A percentile compares a stretch with the other conserved stretches of the same genome.
Evolutionary conservation across 768 basidiomycete species (phyloP).

Genomic region (Phanerochaete sordida): DNA sequence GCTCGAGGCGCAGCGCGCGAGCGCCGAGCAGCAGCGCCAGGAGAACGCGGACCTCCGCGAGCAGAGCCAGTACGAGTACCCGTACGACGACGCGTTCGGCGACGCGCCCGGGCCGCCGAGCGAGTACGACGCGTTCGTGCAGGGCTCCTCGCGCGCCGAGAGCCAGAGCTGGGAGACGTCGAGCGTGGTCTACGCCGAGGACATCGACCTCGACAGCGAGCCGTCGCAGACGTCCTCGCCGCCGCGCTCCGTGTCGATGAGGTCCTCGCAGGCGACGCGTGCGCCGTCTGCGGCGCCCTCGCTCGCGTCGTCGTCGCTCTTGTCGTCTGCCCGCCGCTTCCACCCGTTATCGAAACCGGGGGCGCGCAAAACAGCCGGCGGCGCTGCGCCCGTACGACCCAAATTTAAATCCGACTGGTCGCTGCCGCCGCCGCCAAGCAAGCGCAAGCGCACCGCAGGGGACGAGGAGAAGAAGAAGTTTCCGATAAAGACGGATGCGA

Average conservation of each 20-base stretch:
- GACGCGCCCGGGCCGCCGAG: background rate
- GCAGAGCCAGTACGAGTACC: background rate
- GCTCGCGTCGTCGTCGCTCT: background rate
- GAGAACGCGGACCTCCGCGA: background rate
- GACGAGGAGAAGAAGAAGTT: background rate
- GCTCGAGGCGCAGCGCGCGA: background rate
- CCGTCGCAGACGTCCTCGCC: background rate
- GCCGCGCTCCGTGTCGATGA: background rate
- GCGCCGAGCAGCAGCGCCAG: background rate
- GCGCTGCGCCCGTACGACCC: background rate
- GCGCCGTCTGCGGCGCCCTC: background rate
- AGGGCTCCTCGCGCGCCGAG: background rate
- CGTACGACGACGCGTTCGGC: background rate
- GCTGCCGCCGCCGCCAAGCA: background rate
- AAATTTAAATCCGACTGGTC: background rate
- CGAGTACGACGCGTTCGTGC: background rate
- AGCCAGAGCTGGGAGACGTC: background rate
- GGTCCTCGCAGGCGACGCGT: no score
- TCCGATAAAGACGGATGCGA: background rate
- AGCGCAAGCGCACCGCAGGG: background rate
- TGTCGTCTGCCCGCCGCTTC: no score
- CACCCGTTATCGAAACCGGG: no score
- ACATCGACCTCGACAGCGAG: conserved; percentile 2
- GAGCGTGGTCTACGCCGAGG: background rate
- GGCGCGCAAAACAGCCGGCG: background rate